Conservation (phyloP, 2,329 filamentous ascomycete species). For the Lizonia empirigonia region DNA sequence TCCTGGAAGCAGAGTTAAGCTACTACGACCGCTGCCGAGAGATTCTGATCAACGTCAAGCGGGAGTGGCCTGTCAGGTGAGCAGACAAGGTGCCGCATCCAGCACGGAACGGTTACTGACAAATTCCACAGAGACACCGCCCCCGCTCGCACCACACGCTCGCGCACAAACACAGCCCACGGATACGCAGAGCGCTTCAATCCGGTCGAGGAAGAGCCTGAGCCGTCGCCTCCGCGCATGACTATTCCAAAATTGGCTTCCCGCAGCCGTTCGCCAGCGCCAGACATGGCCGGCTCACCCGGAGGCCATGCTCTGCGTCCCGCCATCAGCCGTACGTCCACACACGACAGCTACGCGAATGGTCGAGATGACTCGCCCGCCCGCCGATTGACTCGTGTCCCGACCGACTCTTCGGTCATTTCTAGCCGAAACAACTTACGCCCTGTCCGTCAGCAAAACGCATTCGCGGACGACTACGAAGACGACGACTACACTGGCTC, state of each 20-base stretch:
- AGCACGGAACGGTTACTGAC: constrained; percentile 20
- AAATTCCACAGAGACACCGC: constrained; percentile 32
- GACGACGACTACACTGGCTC: constrained; percentile 38
- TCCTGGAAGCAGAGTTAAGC: constrained; percentile 86
- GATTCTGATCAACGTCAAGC: constrained; percentile 72
- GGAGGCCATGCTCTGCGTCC: constrained; percentile 53
- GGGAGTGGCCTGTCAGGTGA: constrained; percentile 70
- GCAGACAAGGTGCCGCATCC: constrained; percentile 20
- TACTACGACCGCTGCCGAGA: constrained; percentile 92
- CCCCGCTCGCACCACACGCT: constrained; percentile 54
- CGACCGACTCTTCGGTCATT: constrained; percentile 61
- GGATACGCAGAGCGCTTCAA: constrained; percentile 66
- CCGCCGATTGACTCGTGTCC: constrained; percentile 57
- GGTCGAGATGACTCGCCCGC: constrained; percentile 60
- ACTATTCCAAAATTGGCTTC: constrained; percentile 49
- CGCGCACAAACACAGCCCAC: constrained; percentile 68
- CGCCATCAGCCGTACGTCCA: constrained; percentile 57
- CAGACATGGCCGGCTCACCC: constrained; percentile 34
- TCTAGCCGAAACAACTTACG: constrained; percentile 56
- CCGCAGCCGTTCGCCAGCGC: constrained; percentile 51
- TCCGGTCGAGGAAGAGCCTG: constrained; percentile 62
- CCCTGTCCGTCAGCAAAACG: constrained; percentile 44
- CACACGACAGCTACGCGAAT: constrained; percentile 63
- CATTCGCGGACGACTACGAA: constrained; percentile 46
- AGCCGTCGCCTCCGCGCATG: constrained; percentile 57